Conservation (phyloP, 106 monocot genomes). For the Posidonia australis region DNA sequence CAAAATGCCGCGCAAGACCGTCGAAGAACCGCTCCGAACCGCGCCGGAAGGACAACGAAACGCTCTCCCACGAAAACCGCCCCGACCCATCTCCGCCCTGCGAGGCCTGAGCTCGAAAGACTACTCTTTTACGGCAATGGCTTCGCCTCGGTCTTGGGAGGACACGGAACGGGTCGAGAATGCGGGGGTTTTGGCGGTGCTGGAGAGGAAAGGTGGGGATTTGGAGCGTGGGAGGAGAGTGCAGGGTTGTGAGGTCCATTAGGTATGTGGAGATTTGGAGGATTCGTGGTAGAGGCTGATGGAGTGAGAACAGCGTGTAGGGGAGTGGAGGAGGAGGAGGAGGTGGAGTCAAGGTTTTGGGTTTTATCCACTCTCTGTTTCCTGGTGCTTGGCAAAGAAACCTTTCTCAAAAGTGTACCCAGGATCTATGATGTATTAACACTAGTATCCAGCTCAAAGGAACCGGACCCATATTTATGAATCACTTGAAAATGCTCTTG, state of each 20-base stretch:
- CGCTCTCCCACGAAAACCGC: constrained; percentile 30
- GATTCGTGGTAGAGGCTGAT: background rate
- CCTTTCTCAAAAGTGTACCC: no score
- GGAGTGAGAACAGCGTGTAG: background rate
- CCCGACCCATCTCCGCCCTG: constrained; percentile 18
- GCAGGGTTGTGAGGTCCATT: background rate
- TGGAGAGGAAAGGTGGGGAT: background rate
- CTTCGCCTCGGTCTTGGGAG: background rate
- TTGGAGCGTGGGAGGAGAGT: background rate
- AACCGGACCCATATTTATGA: no score
- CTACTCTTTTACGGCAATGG: background rate
- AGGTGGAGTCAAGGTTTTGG: no score
- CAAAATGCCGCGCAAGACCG: constrained; percentile 22
- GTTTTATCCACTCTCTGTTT: no score
- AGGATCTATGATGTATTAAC: no score
- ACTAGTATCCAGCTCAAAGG: no score
- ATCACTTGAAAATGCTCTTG: no score
- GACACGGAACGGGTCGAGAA: constrained; percentile 5
- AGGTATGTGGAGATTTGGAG: background rate
- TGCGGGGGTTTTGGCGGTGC: background rate
- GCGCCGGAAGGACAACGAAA: constrained; percentile 21
- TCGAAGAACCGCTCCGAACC: constrained; percentile 39
- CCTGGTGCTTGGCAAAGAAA: no score
- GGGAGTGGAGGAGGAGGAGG: no score
- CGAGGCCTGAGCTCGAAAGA: constrained; percentile 23